Percentiles rank a stretch among this genome's conserved stretches.
phyloP scores from a whole-genome alignment of 345 rosid species.

The Gossypium turneri region DNA sequence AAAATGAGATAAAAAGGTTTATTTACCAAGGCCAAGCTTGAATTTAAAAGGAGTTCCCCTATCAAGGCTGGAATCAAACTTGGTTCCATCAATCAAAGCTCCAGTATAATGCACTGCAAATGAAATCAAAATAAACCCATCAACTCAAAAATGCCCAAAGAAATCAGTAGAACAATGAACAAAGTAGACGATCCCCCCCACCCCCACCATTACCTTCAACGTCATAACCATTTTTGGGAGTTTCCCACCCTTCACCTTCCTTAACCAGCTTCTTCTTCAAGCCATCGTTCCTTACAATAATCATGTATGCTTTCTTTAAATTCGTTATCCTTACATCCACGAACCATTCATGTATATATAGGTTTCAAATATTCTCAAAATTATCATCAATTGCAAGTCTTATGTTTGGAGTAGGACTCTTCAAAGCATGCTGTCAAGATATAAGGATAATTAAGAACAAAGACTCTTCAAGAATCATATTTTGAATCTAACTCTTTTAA shows the following conservation, averaged over 20 bases:
- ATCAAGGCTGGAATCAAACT: constrained; percentile 66
- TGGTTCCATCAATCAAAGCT: constrained; percentile 52
- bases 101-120: constrained; percentile 50
- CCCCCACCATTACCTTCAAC: constrained; percentile 29
- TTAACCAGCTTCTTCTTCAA: constrained; percentile 43
- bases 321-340: too few relatives aligned
- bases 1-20: background rate
- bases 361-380: too few relatives aligned
- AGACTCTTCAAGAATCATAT: too few relatives aligned
- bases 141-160: background rate
- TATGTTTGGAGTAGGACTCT: too few relatives aligned
- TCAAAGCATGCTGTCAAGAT: too few relatives aligned
- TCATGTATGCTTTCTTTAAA: too few relatives aligned
- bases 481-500: too few relatives aligned
- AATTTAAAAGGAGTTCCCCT: constrained; percentile 53
- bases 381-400: too few relatives aligned
- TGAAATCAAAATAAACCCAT: background rate
- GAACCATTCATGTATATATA: too few relatives aligned
- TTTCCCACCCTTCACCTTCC: constrained; percentile 46
- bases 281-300: constrained; percentile 21
- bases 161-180: background rate
- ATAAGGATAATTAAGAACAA: too few relatives aligned
- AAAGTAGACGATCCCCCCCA: background rate
- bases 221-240: constrained; percentile 39
- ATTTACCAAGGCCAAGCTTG: constrained; percentile 56